phyloP scores from a whole-genome alignment of 2,329 filamentous ascomycete genomes.

The Keithomyces neogunnii region DNA sequence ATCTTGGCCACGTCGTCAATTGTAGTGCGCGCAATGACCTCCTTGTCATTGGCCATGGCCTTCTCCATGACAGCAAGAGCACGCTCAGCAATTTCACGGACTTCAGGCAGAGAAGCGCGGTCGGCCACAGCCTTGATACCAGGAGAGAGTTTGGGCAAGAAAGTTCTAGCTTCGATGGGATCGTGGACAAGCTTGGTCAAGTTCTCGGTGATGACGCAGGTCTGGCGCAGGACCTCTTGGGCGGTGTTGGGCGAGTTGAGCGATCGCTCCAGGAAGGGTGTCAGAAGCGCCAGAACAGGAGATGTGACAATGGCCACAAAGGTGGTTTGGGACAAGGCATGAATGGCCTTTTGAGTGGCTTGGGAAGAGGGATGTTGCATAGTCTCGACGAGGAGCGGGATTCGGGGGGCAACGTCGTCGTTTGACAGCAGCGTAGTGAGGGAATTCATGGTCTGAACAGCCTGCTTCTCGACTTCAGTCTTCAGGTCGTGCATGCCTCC shows the following conservation, averaged over 20 bases:
- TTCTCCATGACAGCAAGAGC: slow-evolving; percentile 83
- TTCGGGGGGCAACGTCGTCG: slow-evolving; percentile 88
- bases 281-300: slow-evolving; percentile 87
- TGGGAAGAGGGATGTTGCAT: slow-evolving; percentile 91
- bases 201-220: slow-evolving; percentile 94
- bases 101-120: slow-evolving; percentile 86
- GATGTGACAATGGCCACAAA: slow-evolving; percentile 96
- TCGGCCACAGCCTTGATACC: slow-evolving; percentile 86
- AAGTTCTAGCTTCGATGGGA: slow-evolving; percentile 87
- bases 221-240: slow-evolving; percentile 92
- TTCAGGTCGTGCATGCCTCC: slow-evolving; percentile 96
- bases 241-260: slow-evolving; percentile 85
- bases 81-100: slow-evolving; percentile 78
- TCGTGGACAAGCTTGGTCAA: slow-evolving; percentile 96
- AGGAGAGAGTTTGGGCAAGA: slow-evolving; percentile 88
- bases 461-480: slow-evolving; percentile 77
- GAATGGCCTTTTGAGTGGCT: slow-evolving; percentile 89
- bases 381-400: slow-evolving; percentile 84
- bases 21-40: slow-evolving; percentile 56
- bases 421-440: slow-evolving; percentile 87
- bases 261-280: slow-evolving; percentile 86
- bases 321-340: slow-evolving; percentile 94
- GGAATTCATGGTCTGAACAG: slow-evolving; percentile 85
- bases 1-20: slow-evolving; percentile 66
- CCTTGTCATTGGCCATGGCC: slow-evolving; percentile 72